Evolutionary conservation across 179 eudicot genomes (phyloP).

Genomic region (Actinidia arguta): DNA sequence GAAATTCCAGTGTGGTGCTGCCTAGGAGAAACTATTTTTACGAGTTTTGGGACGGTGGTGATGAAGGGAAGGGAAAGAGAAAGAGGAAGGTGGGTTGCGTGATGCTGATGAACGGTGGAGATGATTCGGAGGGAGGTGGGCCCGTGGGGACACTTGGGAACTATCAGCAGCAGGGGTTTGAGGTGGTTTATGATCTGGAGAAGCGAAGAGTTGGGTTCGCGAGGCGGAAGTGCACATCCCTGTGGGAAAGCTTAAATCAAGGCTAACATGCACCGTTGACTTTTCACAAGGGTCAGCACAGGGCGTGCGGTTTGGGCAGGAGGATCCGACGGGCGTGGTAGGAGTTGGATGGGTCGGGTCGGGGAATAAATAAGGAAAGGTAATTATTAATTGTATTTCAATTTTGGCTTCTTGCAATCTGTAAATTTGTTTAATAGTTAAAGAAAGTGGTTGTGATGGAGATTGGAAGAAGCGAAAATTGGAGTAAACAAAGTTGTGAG

Average conservation of each 20-base stretch:
- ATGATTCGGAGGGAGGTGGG: slow-evolving; percentile 66
- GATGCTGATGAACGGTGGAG: slow-evolving; percentile 93
- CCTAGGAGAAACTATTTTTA: slow-evolving; percentile 80
- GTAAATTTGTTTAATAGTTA: background rate
- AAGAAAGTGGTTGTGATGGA: background rate
- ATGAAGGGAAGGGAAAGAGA: slow-evolving; percentile 41
- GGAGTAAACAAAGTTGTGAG: background rate
- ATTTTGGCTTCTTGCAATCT: background rate
- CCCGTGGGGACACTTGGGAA: slow-evolving; percentile 87
- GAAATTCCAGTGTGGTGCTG: slow-evolving; percentile 76
- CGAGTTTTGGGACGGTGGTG: slow-evolving; percentile 68
- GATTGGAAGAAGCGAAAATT: slow-evolving; percentile 10
- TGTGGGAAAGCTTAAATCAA: slow-evolving; percentile 69
- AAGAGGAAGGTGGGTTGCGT: slow-evolving; percentile 77
- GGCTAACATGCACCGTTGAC: slow-evolving; percentile 33
- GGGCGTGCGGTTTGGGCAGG: background rate
- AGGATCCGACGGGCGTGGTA: slow-evolving; percentile 12
- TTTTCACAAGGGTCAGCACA: slow-evolving; percentile 16
- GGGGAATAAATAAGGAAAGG: background rate
- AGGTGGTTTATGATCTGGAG: slow-evolving; percentile 91
- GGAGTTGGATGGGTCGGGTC: background rate
- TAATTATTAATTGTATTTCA: background rate
- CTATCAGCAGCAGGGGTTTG: slow-evolving; percentile 94
- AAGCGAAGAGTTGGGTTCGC: slow-evolving; percentile 84
- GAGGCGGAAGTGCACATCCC: slow-evolving; percentile 64